Conservation (phyloP, 2,329 filamentous ascomycete species). For the Fusarium tricinctum region DNA sequence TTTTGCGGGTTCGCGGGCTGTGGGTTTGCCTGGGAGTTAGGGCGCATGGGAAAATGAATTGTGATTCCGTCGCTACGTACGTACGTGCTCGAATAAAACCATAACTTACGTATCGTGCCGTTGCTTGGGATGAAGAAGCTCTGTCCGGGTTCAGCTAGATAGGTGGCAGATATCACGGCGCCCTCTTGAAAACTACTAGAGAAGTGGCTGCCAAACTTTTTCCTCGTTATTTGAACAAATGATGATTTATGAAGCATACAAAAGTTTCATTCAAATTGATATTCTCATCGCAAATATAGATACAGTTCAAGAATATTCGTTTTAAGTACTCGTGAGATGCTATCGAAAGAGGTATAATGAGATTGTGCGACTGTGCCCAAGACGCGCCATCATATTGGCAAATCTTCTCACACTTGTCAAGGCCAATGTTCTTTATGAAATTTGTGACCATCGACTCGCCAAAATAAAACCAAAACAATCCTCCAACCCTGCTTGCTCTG, state of each 20-base stretch:
- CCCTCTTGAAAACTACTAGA: constrained; percentile 26
- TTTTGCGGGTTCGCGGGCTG: constrained; percentile 42
- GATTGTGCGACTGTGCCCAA: constrained; percentile 42
- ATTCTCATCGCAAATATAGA: constrained; percentile 12
- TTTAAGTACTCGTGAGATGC: constrained; percentile 40
- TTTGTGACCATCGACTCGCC: constrained; percentile 13
- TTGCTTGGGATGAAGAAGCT: constrained; percentile 41
- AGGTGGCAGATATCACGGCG: constrained; percentile 45
- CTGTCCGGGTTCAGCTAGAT: constrained; percentile 41
- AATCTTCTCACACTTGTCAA: constrained; percentile 16
- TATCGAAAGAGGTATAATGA: constrained; percentile 51
- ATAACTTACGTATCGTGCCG: constrained; percentile 31
- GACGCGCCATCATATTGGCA: constrained; percentile 40
- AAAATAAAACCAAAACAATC: constrained; percentile 31
- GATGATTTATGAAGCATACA: constrained; percentile 46
- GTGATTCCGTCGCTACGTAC: constrained; percentile 33
- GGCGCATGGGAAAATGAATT: constrained; percentile 50
- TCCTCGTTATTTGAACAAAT: constrained; percentile 39
- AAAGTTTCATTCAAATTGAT: constrained; percentile 28
- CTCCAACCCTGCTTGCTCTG: constrained; percentile 25
- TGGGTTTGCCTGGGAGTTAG: constrained; percentile 51
- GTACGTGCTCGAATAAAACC: constrained; percentile 26
- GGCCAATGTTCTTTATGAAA: constrained; percentile 10
- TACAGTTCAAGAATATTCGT: constrained; percentile 28
- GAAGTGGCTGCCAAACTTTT: constrained; percentile 29